phyloP scores from a whole-genome alignment of 2,329 filamentous ascomycete genomes.

The Exserohilum rostratum region DNA sequence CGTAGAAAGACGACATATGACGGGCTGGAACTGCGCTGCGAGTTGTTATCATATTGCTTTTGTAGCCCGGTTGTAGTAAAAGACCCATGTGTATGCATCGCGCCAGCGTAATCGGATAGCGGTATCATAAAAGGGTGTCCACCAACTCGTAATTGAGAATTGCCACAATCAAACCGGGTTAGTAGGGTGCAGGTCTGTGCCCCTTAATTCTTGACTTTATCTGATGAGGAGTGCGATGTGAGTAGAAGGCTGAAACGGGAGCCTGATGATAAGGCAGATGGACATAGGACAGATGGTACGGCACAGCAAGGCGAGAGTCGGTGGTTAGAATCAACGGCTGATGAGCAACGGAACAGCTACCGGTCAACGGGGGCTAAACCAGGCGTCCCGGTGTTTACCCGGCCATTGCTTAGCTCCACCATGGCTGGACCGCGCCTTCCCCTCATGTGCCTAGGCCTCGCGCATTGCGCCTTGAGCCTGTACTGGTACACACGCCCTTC shows the following conservation, averaged over 20 bases:
- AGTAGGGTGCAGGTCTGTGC: too few species aligned
- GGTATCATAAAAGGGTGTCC: background rate
- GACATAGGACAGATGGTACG: too few species aligned
- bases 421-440: background rate
- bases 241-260: too few species aligned
- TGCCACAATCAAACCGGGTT: too few species aligned
- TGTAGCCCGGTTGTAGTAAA: background rate
- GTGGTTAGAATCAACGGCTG: background rate
- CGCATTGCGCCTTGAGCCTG: background rate
- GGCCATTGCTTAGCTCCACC: background rate
- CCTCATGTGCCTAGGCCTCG: background rate
- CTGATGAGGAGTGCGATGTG: too few species aligned
- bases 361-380: background rate
- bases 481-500: background rate
- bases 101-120: background rate
- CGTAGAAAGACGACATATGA: too few species aligned
- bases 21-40: background rate
- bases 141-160: too few species aligned
- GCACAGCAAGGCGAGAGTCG: too few species aligned
- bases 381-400: background rate
- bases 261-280: too few species aligned
- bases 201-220: too few species aligned
- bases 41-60: background rate
- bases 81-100: background rate
- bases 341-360: background rate